These are phyloP conservation scores for Beta lomatogona DNA, from an alignment of 179 eudicot genomes.

Conservation along the genomic window DNA sequence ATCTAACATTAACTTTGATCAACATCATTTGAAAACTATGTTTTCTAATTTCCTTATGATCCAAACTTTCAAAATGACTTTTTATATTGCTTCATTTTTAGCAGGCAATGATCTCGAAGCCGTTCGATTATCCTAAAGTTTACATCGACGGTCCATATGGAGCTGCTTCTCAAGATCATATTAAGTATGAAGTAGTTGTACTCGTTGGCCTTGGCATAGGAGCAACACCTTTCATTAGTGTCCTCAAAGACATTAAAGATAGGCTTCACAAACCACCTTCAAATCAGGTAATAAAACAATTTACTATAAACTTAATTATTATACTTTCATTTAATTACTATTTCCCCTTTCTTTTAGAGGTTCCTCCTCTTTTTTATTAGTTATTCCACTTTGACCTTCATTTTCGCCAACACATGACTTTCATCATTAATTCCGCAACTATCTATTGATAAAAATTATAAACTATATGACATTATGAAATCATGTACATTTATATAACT, in stretches of 20 bases:
- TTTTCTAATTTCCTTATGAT: not conserved
- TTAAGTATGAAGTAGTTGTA: slow-evolving; percentile 36
- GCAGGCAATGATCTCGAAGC: slow-evolving; percentile 30
- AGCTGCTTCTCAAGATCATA: slow-evolving; percentile 47
- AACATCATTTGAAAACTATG: too few species aligned
- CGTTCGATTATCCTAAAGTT: slow-evolving; percentile 34
- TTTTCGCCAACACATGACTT: too few species aligned
- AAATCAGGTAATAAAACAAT: slow-evolving; percentile 19
- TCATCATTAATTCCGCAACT: too few species aligned
- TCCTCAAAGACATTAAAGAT: slow-evolving; percentile 35
- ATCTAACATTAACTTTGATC: not conserved
- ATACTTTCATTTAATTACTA: too few species aligned
- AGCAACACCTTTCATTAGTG: slow-evolving; percentile 45
- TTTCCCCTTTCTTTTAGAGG: too few species aligned
- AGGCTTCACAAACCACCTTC: slow-evolving; percentile 23
- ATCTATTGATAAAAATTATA: too few species aligned
- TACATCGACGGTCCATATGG: slow-evolving; percentile 45
- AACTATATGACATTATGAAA: too few species aligned
- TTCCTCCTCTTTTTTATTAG: too few species aligned
- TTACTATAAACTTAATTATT: too few species aligned
- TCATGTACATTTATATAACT: too few species aligned
- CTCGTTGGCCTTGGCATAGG: slow-evolving; percentile 47
- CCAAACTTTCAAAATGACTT: not conserved
- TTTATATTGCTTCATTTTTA: not conserved
- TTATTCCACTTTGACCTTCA: too few species aligned